A percentile compares a stretch with the other conserved stretches of the same genome.
Evolutionary conservation across 257 asterid genomes (phyloP).

Genomic region (Nicotiana undulata): DNA sequence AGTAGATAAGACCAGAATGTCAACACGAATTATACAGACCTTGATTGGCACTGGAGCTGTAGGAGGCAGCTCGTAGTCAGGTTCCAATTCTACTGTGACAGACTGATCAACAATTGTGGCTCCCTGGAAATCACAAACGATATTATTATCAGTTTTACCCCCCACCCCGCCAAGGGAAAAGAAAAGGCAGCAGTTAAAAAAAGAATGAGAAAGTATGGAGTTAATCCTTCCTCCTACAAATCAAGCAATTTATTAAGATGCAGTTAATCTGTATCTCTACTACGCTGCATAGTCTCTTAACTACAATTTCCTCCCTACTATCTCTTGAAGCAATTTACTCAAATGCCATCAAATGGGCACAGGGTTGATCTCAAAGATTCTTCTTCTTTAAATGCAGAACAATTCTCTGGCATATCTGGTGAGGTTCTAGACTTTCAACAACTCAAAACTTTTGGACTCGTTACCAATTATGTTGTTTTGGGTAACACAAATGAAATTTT

Average conservation of each 20-base stretch:
- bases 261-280: background rate
- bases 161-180: background rate
- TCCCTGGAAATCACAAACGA: conserved; percentile 33
- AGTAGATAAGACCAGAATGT: background rate
- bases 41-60: conserved; percentile 21
- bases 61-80: conserved; percentile 39
- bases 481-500: background rate
- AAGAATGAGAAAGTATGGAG: background rate
- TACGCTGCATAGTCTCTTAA: background rate
- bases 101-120: conserved; percentile 63
- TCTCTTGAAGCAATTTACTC: background rate
- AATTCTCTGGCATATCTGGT: background rate
- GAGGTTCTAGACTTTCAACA: background rate
- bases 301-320: background rate
- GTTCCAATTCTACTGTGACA: conserved; percentile 35
- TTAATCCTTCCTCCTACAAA: background rate
- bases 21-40: conserved; percentile 18
- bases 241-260: background rate
- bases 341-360: background rate
- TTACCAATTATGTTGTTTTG: background rate
- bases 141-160: background rate
- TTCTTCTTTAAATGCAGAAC: background rate
- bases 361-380: background rate
- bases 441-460: background rate
- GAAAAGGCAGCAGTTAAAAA: background rate